Conservation (phyloP, 148 eudicot species). For the Nyssa sinensis region DNA sequence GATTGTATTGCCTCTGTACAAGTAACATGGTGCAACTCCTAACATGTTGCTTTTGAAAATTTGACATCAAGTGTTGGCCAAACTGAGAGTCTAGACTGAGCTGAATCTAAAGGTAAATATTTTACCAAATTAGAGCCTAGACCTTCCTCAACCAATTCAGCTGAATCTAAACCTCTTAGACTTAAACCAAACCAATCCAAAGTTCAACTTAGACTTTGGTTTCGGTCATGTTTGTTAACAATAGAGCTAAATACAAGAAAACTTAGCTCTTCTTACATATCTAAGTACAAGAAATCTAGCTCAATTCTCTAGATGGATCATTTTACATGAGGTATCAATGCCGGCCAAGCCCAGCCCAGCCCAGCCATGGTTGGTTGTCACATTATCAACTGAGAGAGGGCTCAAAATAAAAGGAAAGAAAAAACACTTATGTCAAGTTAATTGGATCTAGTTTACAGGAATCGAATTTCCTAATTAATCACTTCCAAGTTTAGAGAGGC, state of each 20-base stretch:
- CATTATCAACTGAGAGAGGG: no score
- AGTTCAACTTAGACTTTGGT: background rate
- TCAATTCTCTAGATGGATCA: background rate
- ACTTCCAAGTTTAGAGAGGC: background rate
- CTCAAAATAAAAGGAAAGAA: background rate
- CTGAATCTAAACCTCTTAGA: background rate
- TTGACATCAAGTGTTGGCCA: background rate
- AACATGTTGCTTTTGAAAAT: background rate
- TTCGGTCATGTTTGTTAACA: no score
- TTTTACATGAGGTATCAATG: background rate
- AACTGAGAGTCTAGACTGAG: background rate
- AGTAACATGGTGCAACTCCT: background rate
- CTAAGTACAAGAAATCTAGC: no score
- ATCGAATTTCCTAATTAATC: background rate
- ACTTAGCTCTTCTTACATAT: no score
- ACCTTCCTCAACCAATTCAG: background rate
- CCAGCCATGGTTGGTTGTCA: no score
- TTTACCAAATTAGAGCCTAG: background rate
- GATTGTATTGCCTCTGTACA: background rate
- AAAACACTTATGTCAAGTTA: background rate
- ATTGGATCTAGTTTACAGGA: background rate
- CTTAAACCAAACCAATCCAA: background rate
- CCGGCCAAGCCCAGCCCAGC: background rate
- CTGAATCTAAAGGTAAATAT: background rate
- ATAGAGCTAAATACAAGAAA: no score